phyloP scores from a whole-genome alignment of 192 early-diverging fungal species.

The Allomyces macrogynus region DNA sequence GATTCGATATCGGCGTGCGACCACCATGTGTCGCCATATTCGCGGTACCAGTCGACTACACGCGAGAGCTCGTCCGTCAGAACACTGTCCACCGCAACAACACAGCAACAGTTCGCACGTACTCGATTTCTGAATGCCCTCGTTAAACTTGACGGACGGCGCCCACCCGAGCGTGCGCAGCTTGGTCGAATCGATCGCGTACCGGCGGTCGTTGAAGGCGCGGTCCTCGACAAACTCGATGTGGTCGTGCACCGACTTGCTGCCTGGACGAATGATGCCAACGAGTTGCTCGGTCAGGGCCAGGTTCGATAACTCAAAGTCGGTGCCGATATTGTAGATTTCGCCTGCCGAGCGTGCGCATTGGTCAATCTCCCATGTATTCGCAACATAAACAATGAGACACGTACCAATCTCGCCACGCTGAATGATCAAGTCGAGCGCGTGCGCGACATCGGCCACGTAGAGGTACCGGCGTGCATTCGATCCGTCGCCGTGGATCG shows the following conservation, averaged over 20 bases:
- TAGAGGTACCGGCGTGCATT: constrained; percentile 58
- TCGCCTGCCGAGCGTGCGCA: constrained; percentile 21
- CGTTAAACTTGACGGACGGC: constrained; percentile 33
- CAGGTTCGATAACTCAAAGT: constrained; percentile 47
- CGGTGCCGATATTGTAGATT: constrained; percentile 59
- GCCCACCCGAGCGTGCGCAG: constrained; percentile 48
- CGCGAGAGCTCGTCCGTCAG: neutral
- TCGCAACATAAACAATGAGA: neutral
- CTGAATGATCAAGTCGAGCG: constrained; percentile 45
- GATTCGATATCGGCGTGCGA: constrained; percentile 24
- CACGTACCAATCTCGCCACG: constrained; percentile 17
- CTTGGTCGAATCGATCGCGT: constrained; percentile 50
- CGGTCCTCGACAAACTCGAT: constrained; percentile 54
- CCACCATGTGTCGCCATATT: constrained; percentile 31
- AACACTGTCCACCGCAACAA: neutral
- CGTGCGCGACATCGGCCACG: constrained; percentile 44
- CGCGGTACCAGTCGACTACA: constrained; percentile 33
- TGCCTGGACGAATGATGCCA: constrained; percentile 17
- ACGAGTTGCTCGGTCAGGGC: constrained; percentile 37
- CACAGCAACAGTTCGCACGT: constrained; percentile 6
- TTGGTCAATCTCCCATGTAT: too few species aligned
- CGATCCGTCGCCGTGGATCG: constrained; percentile 50
- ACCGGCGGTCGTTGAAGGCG: constrained; percentile 53
- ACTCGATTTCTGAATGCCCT: constrained; percentile 46
- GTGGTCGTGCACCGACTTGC: constrained; percentile 11